Conservation (phyloP, 1,139 yeast genomes). For the Geotrichum australiense region DNA sequence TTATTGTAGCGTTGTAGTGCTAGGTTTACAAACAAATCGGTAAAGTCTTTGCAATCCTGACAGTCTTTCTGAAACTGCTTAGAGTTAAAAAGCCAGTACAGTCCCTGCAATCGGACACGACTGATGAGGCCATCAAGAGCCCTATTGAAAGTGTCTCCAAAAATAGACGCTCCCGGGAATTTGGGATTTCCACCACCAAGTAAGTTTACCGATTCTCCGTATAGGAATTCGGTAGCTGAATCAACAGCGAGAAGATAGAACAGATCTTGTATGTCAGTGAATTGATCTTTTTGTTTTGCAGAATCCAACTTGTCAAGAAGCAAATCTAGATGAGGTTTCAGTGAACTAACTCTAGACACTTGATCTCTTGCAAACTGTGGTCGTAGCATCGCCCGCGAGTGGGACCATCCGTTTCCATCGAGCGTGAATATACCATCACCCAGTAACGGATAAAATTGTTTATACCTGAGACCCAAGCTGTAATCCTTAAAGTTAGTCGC, state of each 20-base stretch:
- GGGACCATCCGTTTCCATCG: slow-evolving; percentile 51
- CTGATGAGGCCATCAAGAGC: slow-evolving; percentile 38
- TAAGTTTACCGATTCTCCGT: slow-evolving; percentile 45
- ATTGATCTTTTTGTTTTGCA: slow-evolving; percentile 23
- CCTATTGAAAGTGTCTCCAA: slow-evolving; percentile 42
- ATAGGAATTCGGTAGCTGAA: slow-evolving; percentile 53
- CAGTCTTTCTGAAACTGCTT: slow-evolving; percentile 32
- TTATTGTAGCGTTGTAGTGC: slow-evolving; percentile 20
- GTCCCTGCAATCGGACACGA: slow-evolving; percentile 36
- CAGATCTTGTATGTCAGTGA: slow-evolving; percentile 42
- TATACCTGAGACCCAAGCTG: slow-evolving; percentile 43
- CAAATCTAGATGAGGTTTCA: slow-evolving; percentile 38
- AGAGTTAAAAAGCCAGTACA: slow-evolving; percentile 36
- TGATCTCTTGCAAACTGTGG: slow-evolving; percentile 54
- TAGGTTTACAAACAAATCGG: slow-evolving; percentile 30
- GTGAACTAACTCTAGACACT: slow-evolving; percentile 42
- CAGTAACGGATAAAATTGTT: slow-evolving; percentile 39
- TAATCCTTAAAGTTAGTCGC: slow-evolving; percentile 43
- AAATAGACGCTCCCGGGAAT: slow-evolving; percentile 28
- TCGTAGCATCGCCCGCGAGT: slow-evolving; percentile 49
- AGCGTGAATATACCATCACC: slow-evolving; percentile 55
- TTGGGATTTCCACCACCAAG: slow-evolving; percentile 25
- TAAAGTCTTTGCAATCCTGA: slow-evolving; percentile 27
- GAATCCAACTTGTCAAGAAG: slow-evolving; percentile 27
- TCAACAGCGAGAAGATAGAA: slow-evolving; percentile 50